Evolutionary conservation across 176 grass and related monocot genomes (phyloP), one percentile per base, ranked within the genome.

Genomic region (Raddia guianensis): DNA sequence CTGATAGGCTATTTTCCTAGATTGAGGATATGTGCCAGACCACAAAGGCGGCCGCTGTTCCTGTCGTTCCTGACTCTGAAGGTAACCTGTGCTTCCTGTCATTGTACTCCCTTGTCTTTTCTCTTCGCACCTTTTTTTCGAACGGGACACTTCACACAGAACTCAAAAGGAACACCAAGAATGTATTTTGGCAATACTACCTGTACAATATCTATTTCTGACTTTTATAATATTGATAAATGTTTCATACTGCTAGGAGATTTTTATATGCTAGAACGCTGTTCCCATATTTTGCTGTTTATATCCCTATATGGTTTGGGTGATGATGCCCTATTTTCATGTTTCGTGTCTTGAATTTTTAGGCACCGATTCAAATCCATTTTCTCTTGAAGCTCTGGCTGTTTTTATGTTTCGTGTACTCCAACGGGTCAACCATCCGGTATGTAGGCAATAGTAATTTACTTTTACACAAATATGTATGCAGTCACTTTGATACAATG

Each of bases 61-160:
- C 96, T 81, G 90, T 98, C 66, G 71, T 98, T 91, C 90, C 92
- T 37, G 92, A 98, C 50, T 98, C 96, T 76, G 96, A 98, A 95
- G 96, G 96, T 98, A 70, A 14, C 40, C 44, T 68, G 56, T 66
- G 20, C 63, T 85, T 76, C 52, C 73, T 77, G 68, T 40, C 37
- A 40, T 40, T 40, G 37, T 40, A 40, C 37, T 40, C 37, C 37
- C 37, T 40, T 40, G 37, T 40, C 3, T 40, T 40, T 40, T 1
- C 37, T 40, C 37, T 40, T 40, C 37, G 4, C 37, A 40, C 37
- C 37, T 40, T 40, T 40, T 40, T 40, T 40, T 40, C 4, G 4
- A 2, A 40, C 0, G 37, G 37, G 37, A 5, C 37, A 52, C 0
- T 80, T 48, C 5, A 35, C 33, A 49, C 50, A 43, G 9, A 75